phyloP scores from a whole-genome alignment of 192 early-diverging fungal genomes.

The Mortierella alpina region DNA sequence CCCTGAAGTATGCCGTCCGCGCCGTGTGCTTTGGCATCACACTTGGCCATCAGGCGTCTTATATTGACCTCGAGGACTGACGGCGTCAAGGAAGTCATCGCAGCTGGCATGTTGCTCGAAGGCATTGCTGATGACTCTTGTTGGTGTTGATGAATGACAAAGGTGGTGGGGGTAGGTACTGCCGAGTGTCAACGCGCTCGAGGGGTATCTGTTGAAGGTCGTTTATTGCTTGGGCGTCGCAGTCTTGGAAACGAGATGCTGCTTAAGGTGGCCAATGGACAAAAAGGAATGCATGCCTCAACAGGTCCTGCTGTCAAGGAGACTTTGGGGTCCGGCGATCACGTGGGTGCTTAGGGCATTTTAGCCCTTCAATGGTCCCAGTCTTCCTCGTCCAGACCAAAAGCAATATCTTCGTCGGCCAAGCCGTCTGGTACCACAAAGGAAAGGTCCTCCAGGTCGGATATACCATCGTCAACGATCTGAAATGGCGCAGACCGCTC shows the following conservation, averaged over 20 bases:
- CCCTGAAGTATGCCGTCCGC: constrained; percentile 46
- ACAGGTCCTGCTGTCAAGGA: no score
- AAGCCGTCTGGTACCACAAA: background rate
- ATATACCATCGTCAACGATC: constrained; percentile 12
- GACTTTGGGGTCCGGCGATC: no score
- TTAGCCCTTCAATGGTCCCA: constrained; percentile 2
- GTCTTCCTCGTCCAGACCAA: constrained; percentile 1
- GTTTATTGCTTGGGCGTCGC: no score
- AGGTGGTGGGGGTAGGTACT: no score
- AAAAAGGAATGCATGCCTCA: no score
- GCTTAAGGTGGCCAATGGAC: no score
- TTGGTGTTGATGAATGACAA: no score
- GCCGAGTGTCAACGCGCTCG: no score
- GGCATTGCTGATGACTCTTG: no score
- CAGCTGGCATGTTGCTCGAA: constrained; percentile 16
- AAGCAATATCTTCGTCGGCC: background rate
- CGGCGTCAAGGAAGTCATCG: constrained; percentile 14
- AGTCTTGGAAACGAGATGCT: no score
- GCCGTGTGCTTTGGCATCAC: constrained; percentile 20
- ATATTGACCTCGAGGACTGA: constrained; percentile 39
- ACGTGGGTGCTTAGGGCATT: background rate
- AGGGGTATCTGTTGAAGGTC: no score
- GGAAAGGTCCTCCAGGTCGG: background rate
- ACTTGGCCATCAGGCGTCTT: constrained; percentile 39
- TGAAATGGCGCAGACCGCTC: constrained; percentile 22